Evolutionary conservation across 768 basidiomycete species (phyloP), one percentile per base, ranked within the genome.

Genomic region (Russula sp.): DNA sequence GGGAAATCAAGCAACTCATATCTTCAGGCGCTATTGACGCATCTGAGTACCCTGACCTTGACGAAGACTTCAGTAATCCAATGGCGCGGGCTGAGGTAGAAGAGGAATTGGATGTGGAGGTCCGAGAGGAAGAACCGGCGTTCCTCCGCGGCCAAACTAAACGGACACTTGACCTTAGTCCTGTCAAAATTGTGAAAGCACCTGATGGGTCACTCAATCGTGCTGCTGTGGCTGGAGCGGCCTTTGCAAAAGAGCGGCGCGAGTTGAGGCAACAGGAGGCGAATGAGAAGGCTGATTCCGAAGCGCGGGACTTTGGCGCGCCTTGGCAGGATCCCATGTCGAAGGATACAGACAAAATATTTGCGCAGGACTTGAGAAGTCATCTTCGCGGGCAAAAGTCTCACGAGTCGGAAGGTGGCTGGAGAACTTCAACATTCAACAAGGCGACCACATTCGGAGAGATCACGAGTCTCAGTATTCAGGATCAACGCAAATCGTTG

Each of bases 301-400:
- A 98, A 74, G 86, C 93, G 57, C 84, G 93, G 31, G 95, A 99
- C 77, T 91, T 99, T 74, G 94, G 83, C 69, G 89, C 92, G 50
- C 95, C 97, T 4, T 99, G 97, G 97, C 78, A 98, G 22, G 97
- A 99, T 74, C 97, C 97, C 18, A 97, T 98, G 94, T 89, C 95
- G 13, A 88, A 88, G 68, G 87, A 89, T 3, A 71, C 82, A 0
- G 97, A 98, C 48, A 87, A 84, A 68, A 76, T 92, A 52, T 99
- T 99, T 71, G 97, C 97, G 3, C 92, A 96, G 69, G 97, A 99
- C 74, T 73, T 96, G 68, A 81, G 94, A 55, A 87, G 90, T 18
- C 84, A 88, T 68, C 71, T 93, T 34, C 84, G 86, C 67, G 91
- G 92, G 18, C 90, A 93, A 74, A 89, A 88, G 73, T 86, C 90